Evolutionary conservation across 106 monocot genomes (phyloP).

Genomic region (Phalaenopsis aphrodite): DNA sequence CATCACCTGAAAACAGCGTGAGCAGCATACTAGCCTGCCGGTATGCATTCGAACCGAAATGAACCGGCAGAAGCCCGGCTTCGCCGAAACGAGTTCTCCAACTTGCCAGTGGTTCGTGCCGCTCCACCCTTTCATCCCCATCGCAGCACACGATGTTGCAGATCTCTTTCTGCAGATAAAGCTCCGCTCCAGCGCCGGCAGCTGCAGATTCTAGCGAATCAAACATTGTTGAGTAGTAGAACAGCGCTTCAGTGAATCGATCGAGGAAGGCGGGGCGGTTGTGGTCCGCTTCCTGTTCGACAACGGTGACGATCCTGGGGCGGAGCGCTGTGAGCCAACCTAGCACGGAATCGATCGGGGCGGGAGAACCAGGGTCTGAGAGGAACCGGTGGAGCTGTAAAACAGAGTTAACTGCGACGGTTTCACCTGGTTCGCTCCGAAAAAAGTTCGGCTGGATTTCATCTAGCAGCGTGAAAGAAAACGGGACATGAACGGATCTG

Average conservation of each 20-base stretch:
- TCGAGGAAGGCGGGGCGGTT: constrained; percentile 28
- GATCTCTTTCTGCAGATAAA: constrained; percentile 34
- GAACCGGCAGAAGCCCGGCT: constrained; percentile 24
- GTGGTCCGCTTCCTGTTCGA: constrained; percentile 48
- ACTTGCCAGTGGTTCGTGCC: constrained; percentile 34
- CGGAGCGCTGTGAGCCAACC: neutral
- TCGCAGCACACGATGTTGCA: constrained; percentile 47
- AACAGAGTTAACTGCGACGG: constrained; percentile 39
- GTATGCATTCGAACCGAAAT: constrained; percentile 46
- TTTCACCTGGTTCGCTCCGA: constrained; percentile 6
- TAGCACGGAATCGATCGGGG: constrained; percentile 30
- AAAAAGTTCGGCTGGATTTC: constrained; percentile 28
- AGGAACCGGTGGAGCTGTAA: constrained; percentile 43
- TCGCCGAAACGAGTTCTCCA: constrained; percentile 23
- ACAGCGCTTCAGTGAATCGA: constrained; percentile 30
- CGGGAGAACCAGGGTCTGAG: constrained; percentile 6
- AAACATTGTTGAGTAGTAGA: constrained; percentile 53
- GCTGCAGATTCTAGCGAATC: constrained; percentile 37
- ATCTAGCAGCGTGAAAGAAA: constrained; percentile 29
- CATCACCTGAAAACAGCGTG: constrained; percentile 41
- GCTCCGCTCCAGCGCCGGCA: constrained; percentile 12
- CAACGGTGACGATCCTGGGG: constrained; percentile 37
- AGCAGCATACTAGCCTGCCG: constrained; percentile 60
- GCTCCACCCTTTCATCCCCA: constrained; percentile 28
- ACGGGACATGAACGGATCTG: constrained; percentile 22